Percentiles rank a stretch among this genome's conserved stretches.
Conservation (phyloP, 176 grass and related monocot genomes). For the Cenchrus fungigraminus region DNA sequence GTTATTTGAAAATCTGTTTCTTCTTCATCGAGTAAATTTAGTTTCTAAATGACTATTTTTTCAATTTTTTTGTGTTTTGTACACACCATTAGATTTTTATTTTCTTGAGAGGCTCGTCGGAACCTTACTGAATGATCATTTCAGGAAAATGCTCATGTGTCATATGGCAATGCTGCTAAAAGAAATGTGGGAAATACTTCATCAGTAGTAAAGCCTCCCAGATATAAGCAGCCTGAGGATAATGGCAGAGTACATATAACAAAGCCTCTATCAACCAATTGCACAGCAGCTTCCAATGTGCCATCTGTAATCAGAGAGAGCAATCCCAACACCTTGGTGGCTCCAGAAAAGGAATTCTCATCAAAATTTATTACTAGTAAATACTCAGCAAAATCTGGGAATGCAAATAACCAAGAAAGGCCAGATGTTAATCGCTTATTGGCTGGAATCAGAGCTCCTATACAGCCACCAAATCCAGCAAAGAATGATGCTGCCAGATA, state of each 20-base stretch:
- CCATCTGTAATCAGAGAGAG: constrained; percentile 15
- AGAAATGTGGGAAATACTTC: constrained; percentile 42
- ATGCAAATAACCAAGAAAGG: constrained; percentile 37
- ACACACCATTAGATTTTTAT: constrained; percentile 7
- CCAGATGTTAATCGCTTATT: constrained; percentile 17
- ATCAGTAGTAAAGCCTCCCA: constrained; percentile 41
- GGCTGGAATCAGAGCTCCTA: constrained; percentile 17
- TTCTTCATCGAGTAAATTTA: constrained; percentile 21
- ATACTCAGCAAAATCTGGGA: constrained; percentile 8
- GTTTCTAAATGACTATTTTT: constrained; percentile 7
- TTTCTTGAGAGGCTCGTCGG: constrained; percentile 25
- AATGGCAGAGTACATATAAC: constrained; percentile 18
- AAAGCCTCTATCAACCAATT: constrained; percentile 39
- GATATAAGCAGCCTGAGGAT: too few relatives aligned
- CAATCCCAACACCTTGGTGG: constrained; percentile 11
- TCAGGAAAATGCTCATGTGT: constrained; percentile 61
- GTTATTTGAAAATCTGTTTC: constrained; percentile 18
- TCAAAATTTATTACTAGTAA: not conserved
- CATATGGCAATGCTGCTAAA: constrained; percentile 43
- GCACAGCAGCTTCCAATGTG: constrained; percentile 30
- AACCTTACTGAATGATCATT: constrained; percentile 27
- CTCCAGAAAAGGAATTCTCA: constrained; percentile 26
- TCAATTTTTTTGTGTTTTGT: constrained; percentile 19
- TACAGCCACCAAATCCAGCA: constrained; percentile 10
- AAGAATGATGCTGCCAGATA: constrained; percentile 39